Evolutionary conservation across 352 stramenopile species (phyloP), one percentile per base, ranked within the genome.

Genomic region (Pythium aphanidermatum): DNA sequence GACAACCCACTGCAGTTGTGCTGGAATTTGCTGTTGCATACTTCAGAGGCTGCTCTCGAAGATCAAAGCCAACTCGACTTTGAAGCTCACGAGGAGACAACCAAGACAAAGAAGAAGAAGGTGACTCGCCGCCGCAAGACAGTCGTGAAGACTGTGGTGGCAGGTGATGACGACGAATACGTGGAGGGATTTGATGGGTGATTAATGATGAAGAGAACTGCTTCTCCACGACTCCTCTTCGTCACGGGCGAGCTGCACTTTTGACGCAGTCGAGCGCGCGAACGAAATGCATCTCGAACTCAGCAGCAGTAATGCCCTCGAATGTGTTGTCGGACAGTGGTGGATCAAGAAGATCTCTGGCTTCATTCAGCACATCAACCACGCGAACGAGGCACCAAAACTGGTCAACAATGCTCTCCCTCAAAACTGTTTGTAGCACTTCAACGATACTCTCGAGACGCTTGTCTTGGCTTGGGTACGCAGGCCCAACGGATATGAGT

Each of bases 1-100:
- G 46, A 53, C 2, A 46, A 75, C 31, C 41, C 58, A 24, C 46
- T 89, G 3, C 45, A 70, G 30, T 25, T 68, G 16, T 67, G 52
- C 46, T 94, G 82, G 82, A 78, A 59, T 8, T 38, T 86, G 2
- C 80, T 90, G 20, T 28, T 85, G n/a, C 42, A 58, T 38, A 70
- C 73, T 8, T 83, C 72, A 58, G 37, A 51, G 13, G 70, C 65
- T 14, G 63, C 70, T 19, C 68, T 65, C 5, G 67, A 87, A 35
- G 82, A 94, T 38, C 70, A 90, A 43, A 68, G 67, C 27, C 67
- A 91, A 31, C 52, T 85, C 46, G 76, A 92, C 51, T 67, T 88
- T 27, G 78, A 86, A 16, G 51, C 65, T 0, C 35, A 69, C 11
- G 62, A 66, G 23, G 57, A 60, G 2, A 28, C 20, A 14, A 77